Evolutionary conservation across 2,329 filamentous ascomycete species (phyloP), one percentile per base, ranked within the genome.

Genomic region (Pezicula radicicola): DNA sequence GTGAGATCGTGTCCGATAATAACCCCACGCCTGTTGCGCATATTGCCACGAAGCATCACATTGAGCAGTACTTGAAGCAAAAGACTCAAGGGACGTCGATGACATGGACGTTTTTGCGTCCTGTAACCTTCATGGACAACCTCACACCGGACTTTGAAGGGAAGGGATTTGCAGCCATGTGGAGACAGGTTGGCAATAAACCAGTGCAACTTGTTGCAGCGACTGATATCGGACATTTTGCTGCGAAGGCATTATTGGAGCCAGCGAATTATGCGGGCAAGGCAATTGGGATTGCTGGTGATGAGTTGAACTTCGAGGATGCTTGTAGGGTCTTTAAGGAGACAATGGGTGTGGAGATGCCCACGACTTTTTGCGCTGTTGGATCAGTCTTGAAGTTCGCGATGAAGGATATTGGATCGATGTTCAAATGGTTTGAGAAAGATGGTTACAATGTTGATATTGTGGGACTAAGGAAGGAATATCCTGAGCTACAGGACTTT

Each of bases 31-130:
- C 72, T 0, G 73, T 87, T 44, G 79, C 81, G 0, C 83, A 88
- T 65, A 88, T 88, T 64, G 73, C 74, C 52, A 74, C 67, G 59
- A 88, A 88, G 64, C 75, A 81, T 58, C 66, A 75, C 10, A 83
- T 88, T 59, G 85, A 88, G 68, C 68, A 77, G 48, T 73, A 88
- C 56, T 74, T 88, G 21, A 68, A 66, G 69, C 58, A 75, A 68
- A 56, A 53, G 16, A 52, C 53, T 0, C 30, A 42, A 4, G 52
- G 68, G 0, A 69, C 69, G 1, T 61, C 59, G 0, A 79, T 81
- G 77, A 67, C 66, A 13, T 85, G 77, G 74, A 81, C 79, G 0
- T 78, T 85, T 41, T 68, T 84, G 5, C 72, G 80, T 3, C 81
- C 80, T 0, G 73, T 76, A 0, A 77, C 76, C 0, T 84, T 84